Conservation (phyloP, 371 early-diverging fungal genomes). For the Mycotypha africana region DNA sequence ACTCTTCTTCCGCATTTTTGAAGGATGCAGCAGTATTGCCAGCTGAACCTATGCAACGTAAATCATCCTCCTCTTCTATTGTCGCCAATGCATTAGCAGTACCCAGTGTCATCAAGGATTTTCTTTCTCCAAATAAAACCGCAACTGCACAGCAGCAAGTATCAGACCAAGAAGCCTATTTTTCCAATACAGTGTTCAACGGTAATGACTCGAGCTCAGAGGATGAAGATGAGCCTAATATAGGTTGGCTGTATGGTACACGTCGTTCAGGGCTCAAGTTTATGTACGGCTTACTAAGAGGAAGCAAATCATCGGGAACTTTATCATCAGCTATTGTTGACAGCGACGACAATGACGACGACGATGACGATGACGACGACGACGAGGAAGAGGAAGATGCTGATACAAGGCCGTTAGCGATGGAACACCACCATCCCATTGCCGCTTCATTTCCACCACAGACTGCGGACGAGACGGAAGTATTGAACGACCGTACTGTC, state of each 20-base stretch:
- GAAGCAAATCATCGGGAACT: slow-evolving; percentile 15
- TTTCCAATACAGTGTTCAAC: background rate
- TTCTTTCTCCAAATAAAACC: slow-evolving; percentile 19
- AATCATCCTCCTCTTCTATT: slow-evolving; percentile 8
- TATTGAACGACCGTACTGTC: slow-evolving; percentile 29
- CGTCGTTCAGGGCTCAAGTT: slow-evolving; percentile 37
- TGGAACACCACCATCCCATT: too few relatives aligned
- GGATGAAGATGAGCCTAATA: slow-evolving; percentile 31
- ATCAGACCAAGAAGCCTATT: background rate
- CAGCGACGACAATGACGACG: slow-evolving; percentile 18
- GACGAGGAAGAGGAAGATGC: slow-evolving; percentile 4
- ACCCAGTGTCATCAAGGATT: slow-evolving; percentile 26
- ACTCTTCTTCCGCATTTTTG: background rate
- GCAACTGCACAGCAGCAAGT: slow-evolving; percentile 2
- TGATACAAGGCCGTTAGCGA: background rate
- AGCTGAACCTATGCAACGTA: background rate
- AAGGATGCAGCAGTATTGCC: too few relatives aligned
- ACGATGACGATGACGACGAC: slow-evolving; percentile 24
- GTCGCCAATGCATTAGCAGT: slow-evolving; percentile 31
- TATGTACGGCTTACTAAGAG: slow-evolving; percentile 36
- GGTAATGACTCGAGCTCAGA: slow-evolving; percentile 16
- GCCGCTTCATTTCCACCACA: too few relatives aligned
- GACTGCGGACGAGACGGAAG: slow-evolving; percentile 23
- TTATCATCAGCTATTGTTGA: slow-evolving; percentile 15
- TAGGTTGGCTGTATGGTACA: slow-evolving; percentile 38